Evolutionary conservation across 1,284 basidiomycete species (phyloP).

Genomic region (Amylostereum chailletii): DNA sequence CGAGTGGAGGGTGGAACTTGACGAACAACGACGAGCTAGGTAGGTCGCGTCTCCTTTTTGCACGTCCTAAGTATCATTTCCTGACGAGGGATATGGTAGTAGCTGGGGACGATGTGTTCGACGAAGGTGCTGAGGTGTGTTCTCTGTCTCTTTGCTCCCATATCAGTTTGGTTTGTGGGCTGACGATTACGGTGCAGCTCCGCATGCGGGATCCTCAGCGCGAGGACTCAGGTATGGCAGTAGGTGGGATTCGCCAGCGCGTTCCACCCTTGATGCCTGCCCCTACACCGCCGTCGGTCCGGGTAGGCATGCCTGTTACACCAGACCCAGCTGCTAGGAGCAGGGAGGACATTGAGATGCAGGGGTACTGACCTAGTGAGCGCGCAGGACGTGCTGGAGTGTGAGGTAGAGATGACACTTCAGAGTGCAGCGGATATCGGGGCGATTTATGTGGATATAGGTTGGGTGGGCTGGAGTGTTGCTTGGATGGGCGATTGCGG

Average conservation of each 20-base stretch:
- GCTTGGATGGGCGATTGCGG: too few relatives aligned
- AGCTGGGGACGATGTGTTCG: slow-evolving; percentile 45
- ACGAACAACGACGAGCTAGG: slow-evolving; percentile 42
- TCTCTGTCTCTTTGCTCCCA: not conserved
- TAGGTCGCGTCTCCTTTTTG: slow-evolving; percentile 21
- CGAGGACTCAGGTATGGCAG: not conserved
- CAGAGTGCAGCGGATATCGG: too few relatives aligned
- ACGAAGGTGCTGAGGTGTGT: slow-evolving; percentile 31
- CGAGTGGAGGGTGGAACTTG: slow-evolving; percentile 38
- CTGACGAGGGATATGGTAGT: slow-evolving; percentile 21
- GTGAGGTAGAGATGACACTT: not conserved
- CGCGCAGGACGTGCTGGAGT: not conserved
- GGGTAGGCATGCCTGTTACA: not conserved
- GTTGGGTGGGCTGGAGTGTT: too few relatives aligned
- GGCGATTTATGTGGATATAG: too few relatives aligned
- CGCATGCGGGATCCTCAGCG: not conserved
- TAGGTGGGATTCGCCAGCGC: not conserved
- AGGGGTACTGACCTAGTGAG: too few relatives aligned
- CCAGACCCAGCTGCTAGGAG: too few relatives aligned
- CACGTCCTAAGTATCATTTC: slow-evolving; percentile 15
- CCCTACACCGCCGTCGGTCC: not conserved
- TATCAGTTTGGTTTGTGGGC: not conserved
- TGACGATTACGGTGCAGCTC: not conserved
- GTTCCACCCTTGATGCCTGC: not conserved
- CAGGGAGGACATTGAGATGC: too few relatives aligned